Evolutionary conservation across 768 basidiomycete genomes (phyloP), one percentile per base, ranked within the genome.

Genomic region (Tricholoma saponaceum): DNA sequence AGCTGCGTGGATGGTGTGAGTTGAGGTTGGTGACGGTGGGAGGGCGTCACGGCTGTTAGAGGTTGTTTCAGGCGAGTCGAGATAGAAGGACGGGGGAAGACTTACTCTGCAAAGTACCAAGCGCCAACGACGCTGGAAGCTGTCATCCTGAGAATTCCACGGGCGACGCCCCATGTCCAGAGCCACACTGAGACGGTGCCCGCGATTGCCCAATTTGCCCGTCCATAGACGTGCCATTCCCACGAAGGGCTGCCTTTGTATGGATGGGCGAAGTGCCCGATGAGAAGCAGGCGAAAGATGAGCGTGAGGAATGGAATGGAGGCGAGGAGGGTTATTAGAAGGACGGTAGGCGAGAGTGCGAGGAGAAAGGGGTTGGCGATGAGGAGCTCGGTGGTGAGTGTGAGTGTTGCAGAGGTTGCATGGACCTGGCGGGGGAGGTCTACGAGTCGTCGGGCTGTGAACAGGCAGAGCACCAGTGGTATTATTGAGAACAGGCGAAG

Each of bases 91-190:
- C 51, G 47, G 50, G n/a, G 58, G 46, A 25, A 37, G 69, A 72
- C 79, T 51, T 64, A 79, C 79, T 79, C 76, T 28, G 77, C 72
- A 61, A 92, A 96, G 68, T 96, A 97, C 95, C 95, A 98, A 46
- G 88, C 86, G 1, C 93, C 95, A 32, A 98, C 83, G 4, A 95
- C 90, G 28, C 87, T 88, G 0, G 92, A 87, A 56, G 86, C 83
- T 2, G 86, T 83, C 54, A 88, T 90, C 6, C 92, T 78, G 44
- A 94, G 72, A 1, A 92, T 67, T 1, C 94, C 94, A 39, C 93
- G 79, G 18, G 90, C 84, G 5, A 97, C 87, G 9, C 86, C 57
- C 91, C 86, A 89, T 74, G 86, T 70, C 90, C 90, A 64, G 75
- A 91, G 74, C 91, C 92, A 72, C 70, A 86, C 62, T 57, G 61